Conservation (phyloP, 2,329 filamentous ascomycete species). For the Ophiostoma ips region DNA sequence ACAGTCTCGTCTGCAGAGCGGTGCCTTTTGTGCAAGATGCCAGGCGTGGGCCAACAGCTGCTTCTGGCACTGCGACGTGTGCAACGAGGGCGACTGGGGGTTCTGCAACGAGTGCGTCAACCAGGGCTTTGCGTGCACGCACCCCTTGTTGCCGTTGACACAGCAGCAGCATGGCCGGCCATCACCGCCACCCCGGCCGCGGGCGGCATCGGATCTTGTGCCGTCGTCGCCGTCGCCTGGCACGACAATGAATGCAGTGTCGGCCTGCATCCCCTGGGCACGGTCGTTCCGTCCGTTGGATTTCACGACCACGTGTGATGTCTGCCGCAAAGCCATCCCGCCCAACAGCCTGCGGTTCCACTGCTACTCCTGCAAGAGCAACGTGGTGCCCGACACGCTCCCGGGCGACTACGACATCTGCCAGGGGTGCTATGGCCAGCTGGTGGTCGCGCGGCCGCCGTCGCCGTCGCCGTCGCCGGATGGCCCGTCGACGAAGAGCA, state of each 20-base stretch:
- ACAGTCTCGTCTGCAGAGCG: conserved; percentile 52
- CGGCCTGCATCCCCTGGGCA: conserved; percentile 28
- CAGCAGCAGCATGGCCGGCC: conserved; percentile 21
- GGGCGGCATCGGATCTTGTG: conserved; percentile 26
- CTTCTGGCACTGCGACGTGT: conserved; percentile 78
- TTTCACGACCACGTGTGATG: conserved; percentile 64
- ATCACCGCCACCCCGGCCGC: conserved; percentile 18
- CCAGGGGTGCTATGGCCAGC: conserved; percentile 54
- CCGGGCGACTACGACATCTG: conserved; percentile 82
- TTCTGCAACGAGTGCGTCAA: conserved; percentile 85
- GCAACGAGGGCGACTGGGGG: conserved; percentile 90
- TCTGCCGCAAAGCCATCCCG: conserved; percentile 60
- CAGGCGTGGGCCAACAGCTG: conserved; percentile 61
- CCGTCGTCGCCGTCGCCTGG: conserved; percentile 18
- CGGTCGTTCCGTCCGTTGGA: conserved; percentile 52
- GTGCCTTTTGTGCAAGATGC: conserved; percentile 75
- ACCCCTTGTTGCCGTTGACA: conserved; percentile 63
- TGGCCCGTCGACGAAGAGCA: neutral
- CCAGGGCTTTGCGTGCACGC: conserved; percentile 65
- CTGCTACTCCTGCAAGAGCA: conserved; percentile 58
- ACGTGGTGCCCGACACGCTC: conserved; percentile 28
- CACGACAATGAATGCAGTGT: conserved; percentile 19
- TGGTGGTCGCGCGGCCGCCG: conserved; percentile 20
- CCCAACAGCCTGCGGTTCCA: conserved; percentile 61
- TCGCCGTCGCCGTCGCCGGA: neutral